Conservation (phyloP, 2,329 filamentous ascomycete species). For the Fusarium sp. region DNA sequence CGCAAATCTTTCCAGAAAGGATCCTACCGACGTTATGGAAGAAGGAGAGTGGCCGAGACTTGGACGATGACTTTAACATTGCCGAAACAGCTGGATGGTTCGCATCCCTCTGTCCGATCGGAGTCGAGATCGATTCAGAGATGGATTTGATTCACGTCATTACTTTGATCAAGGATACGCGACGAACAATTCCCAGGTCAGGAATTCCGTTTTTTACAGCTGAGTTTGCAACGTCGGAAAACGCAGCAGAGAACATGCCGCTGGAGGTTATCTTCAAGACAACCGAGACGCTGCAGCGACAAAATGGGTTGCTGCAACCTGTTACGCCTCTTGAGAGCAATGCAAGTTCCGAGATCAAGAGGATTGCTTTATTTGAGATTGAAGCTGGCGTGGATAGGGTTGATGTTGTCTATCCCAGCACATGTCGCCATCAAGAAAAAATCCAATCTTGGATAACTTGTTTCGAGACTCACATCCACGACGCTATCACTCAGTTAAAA, state of each 20-base stretch:
- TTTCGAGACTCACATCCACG: constrained; percentile 59
- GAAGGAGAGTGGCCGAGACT: constrained; percentile 62
- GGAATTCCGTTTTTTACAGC: constrained; percentile 63
- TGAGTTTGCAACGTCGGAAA: constrained; percentile 53
- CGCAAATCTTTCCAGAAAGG: constrained; percentile 65
- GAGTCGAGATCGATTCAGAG: constrained; percentile 54
- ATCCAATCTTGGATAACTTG: constrained; percentile 59
- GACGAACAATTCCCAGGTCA: constrained; percentile 56
- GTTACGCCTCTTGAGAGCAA: constrained; percentile 55
- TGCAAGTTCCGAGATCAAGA: constrained; percentile 58
- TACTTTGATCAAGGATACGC: constrained; percentile 64
- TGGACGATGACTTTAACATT: constrained; percentile 61
- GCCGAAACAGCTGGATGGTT: constrained; percentile 71
- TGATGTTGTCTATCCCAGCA: constrained; percentile 58
- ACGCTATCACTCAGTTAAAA: constrained; percentile 56
- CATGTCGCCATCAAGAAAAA: constrained; percentile 55
- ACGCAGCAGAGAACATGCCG: constrained; percentile 55
- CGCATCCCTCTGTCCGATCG: constrained; percentile 65
- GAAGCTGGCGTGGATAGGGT: constrained; percentile 60
- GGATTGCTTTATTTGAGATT: constrained; percentile 63
- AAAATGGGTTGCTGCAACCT: constrained; percentile 62
- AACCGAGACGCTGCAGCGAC: constrained; percentile 60
- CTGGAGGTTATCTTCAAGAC: constrained; percentile 71
- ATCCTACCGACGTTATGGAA: constrained; percentile 64
- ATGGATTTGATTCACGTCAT: constrained; percentile 64